Conservation (phyloP, 176 grass and related monocot species). For the Melocanna baccifera region DNA sequence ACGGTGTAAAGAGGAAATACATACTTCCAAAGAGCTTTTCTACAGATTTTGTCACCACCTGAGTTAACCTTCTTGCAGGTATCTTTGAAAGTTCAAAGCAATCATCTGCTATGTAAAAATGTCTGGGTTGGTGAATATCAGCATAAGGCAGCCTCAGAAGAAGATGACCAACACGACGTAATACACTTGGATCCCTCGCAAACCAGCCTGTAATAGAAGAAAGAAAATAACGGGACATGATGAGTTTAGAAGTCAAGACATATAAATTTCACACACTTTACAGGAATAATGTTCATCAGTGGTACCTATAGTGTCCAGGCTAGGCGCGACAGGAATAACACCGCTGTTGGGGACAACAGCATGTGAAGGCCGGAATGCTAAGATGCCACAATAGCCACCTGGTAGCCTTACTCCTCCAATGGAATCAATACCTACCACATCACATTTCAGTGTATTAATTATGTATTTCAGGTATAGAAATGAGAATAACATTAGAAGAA, state of each 20-base stretch:
- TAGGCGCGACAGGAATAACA: conserved; percentile 85
- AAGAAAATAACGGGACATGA: neutral
- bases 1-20: conserved; percentile 28
- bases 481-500: conserved; percentile 8
- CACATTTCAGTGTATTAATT: conserved; percentile 8
- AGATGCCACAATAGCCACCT: conserved; percentile 77
- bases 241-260: conserved; percentile 4
- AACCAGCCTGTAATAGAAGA: conserved; percentile 67
- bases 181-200: conserved; percentile 75
- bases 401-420: conserved; percentile 94
- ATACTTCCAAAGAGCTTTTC: conserved; percentile 96
- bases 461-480: neutral
- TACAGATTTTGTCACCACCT: conserved; percentile 85
- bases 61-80: conserved; percentile 71
- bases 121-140: conserved; percentile 63
- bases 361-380: conserved; percentile 86
- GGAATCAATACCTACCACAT: conserved; percentile 65
- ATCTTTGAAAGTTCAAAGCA: conserved; percentile 88
- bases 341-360: conserved; percentile 63
- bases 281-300: neutral
- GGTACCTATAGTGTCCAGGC: conserved; percentile 89
- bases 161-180: conserved; percentile 80
- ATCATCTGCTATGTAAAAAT: conserved; percentile 84
- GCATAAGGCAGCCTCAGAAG: conserved; percentile 75
- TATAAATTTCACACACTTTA: neutral